Percentiles rank a stretch among this genome's conserved stretches.
Evolutionary conservation across 768 basidiomycete genomes (phyloP).

Genomic region (Chiua virens): DNA sequence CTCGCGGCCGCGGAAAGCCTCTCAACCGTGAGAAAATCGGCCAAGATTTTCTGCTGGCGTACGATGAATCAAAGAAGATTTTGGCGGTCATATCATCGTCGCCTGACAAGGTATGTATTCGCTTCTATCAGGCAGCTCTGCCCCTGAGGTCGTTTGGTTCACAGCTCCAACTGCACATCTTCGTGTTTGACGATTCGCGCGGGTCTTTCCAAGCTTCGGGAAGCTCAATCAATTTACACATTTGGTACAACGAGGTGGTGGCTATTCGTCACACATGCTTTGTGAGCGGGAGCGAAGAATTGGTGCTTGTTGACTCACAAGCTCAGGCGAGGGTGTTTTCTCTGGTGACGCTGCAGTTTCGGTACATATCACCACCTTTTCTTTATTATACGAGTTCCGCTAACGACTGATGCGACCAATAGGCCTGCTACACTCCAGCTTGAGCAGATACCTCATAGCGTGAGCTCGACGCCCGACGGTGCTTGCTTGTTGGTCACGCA

Average conservation of each 20-base stretch:
- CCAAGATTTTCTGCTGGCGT: constrained; percentile 42
- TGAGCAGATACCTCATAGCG: constrained; percentile 26
- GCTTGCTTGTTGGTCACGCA: constrained; percentile 47
- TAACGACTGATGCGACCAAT: constrained; percentile 3
- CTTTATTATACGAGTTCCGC: not conserved
- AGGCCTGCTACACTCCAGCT: constrained; percentile 50
- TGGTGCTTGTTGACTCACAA: constrained; percentile 47
- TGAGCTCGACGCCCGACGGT: constrained; percentile 53
- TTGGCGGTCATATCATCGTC: constrained; percentile 45
- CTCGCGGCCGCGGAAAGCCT: constrained; percentile 22
- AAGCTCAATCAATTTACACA: constrained; percentile 37
- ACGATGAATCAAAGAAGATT: constrained; percentile 52
- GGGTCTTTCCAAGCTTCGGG: constrained; percentile 40
- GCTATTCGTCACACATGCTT: constrained; percentile 42
- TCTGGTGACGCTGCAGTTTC: constrained; percentile 50
- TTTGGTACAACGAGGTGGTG: constrained; percentile 41
- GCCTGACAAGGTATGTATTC: constrained; percentile 36
- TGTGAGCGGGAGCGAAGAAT: constrained; percentile 50
- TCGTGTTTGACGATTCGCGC: constrained; percentile 47
- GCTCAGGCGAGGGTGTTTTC: constrained; percentile 53
- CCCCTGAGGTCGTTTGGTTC: no score
- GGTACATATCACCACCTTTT: constrained; percentile 37
- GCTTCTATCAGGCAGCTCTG: not conserved
- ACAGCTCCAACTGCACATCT: constrained; percentile 44
- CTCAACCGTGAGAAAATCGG: constrained; percentile 50